A percentile compares a stretch with the other conserved stretches of the same genome.
Conservation (phyloP, 2,329 filamentous ascomycete genomes). For the Trichoderma sp. region DNA sequence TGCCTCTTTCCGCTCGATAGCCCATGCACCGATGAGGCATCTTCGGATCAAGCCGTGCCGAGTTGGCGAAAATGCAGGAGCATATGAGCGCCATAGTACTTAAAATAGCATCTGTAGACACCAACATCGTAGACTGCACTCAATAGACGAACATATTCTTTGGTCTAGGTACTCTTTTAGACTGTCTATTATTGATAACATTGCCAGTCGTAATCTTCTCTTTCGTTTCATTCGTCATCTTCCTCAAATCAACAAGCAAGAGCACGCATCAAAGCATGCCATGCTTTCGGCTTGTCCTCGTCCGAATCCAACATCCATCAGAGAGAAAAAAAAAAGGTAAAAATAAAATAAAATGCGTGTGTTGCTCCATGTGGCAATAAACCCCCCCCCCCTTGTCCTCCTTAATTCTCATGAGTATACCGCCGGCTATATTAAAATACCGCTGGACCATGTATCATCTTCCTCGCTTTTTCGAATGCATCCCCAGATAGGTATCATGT, state of each 20-base stretch:
- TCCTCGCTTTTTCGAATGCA: constrained; percentile 1
- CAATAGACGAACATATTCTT: constrained; percentile 12
- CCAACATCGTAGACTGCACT: neutral
- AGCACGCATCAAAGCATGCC: constrained; percentile 6
- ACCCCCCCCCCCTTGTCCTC: neutral
- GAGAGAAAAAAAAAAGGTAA: neutral
- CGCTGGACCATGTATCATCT: constrained; percentile 8
- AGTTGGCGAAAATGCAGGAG: neutral
- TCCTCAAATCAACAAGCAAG: constrained; percentile 23
- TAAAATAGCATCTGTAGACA: neutral
- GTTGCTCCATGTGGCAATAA: constrained; percentile 5
- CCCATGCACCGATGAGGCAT: neutral
- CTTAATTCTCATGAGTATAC: neutral
- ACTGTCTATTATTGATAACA: constrained; percentile 31
- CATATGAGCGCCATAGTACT: neutral
- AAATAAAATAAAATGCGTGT: neutral
- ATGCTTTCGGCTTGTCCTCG: constrained; percentile 6
- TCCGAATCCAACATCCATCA: constrained; percentile 19
- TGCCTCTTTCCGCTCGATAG: neutral
- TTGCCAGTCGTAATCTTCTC: constrained; percentile 28
- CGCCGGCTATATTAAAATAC: constrained; percentile 4
- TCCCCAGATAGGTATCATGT: constrained; percentile 21
- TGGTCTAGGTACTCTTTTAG: constrained; percentile 26
- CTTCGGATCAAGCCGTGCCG: neutral
- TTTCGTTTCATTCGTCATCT: constrained; percentile 27